Percentiles rank a stretch among this genome's conserved stretches.
These are phyloP conservation scores for Agaricus bisporus DNA, from an alignment of 768 basidiomycete genomes.

Conservation along the genomic window DNA sequence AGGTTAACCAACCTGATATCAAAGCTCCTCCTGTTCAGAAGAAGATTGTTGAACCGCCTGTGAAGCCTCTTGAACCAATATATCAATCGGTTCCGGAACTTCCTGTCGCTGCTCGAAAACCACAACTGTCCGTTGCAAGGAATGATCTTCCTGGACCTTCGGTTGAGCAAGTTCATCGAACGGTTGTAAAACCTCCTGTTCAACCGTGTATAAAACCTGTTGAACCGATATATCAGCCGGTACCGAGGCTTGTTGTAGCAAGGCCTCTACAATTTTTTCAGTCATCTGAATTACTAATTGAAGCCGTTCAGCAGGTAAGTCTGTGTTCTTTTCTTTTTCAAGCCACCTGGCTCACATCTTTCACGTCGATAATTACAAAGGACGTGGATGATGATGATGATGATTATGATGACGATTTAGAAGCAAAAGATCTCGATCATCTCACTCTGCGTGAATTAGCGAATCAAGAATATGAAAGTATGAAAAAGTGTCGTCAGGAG, in stretches of 20 bases:
- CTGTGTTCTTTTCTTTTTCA: neutral
- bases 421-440: neutral
- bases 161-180: no score
- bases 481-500: neutral
- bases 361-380: neutral
- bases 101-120: neutral
- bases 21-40: neutral
- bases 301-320: no score
- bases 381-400: neutral
- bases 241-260: no score
- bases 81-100: neutral
- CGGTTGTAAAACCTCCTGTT: no score
- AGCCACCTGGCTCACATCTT: neutral
- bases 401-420: neutral
- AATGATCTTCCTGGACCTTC: no score
- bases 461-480: neutral
- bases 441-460: neutral
- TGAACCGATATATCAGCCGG: no score
- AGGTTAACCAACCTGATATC: neutral
- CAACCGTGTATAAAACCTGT: no score
- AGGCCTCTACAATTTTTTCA: no score
- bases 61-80: neutral
- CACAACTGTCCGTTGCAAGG: neutral
- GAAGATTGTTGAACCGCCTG: neutral
- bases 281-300: no score